Percentiles rank a stretch among this genome's conserved stretches.
Evolutionary conservation across 805 yeast species (phyloP).

Genomic region (Schwanniomyces yamadae): DNA sequence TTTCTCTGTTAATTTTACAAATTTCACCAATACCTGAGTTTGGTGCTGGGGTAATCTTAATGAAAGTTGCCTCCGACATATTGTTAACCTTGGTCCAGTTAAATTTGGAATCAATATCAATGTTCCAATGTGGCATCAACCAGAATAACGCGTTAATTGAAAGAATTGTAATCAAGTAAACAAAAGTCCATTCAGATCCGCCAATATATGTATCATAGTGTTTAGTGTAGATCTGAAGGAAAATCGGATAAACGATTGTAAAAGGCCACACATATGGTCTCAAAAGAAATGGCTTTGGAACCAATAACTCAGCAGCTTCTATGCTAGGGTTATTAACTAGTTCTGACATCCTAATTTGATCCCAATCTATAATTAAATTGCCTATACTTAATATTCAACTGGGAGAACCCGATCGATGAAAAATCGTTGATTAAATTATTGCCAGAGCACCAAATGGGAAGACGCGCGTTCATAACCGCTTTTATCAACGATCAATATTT

Average conservation of each 20-base stretch:
- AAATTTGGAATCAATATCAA: slow-evolving; percentile 65
- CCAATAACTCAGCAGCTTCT: slow-evolving; percentile 68
- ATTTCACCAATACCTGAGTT: slow-evolving; percentile 86
- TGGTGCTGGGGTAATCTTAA: slow-evolving; percentile 77
- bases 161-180: slow-evolving; percentile 70
- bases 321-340: slow-evolving; percentile 73
- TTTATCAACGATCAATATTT: too few species aligned
- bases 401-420: too few species aligned
- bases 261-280: slow-evolving; percentile 87
- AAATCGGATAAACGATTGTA: slow-evolving; percentile 71
- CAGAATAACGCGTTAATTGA: slow-evolving; percentile 74
- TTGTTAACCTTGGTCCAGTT: slow-evolving; percentile 57
- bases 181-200: slow-evolving; percentile 96
- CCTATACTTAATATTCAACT: too few species aligned
- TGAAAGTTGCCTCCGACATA: slow-evolving; percentile 64
- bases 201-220: slow-evolving; percentile 80
- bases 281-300: slow-evolving; percentile 55
- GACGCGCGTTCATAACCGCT: too few species aligned
- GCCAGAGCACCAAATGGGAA: too few species aligned
- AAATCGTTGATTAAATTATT: too few species aligned
- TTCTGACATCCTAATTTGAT: slow-evolving; percentile 25
- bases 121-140: slow-evolving; percentile 94
- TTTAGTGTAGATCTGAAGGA: slow-evolving; percentile 58
- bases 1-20: slow-evolving; percentile 56
- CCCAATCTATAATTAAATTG: not conserved